Evolutionary conservation across 371 early-diverging fungal genomes (phyloP).

Genomic region (Lichtheimia corymbifera): DNA sequence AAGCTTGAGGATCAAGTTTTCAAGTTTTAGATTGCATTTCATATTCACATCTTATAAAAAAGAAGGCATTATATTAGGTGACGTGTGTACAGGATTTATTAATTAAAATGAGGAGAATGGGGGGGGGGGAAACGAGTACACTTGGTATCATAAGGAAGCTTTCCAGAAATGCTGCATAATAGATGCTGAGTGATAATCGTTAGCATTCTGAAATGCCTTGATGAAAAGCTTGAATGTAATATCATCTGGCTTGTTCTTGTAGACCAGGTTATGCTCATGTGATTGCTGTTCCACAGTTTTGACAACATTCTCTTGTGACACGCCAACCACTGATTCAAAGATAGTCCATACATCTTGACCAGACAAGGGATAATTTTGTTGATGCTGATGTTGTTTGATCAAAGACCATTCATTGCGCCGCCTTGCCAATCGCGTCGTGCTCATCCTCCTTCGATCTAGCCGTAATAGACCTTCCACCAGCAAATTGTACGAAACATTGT

Average conservation of each 20-base stretch:
- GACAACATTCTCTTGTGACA: slow-evolving; percentile 10
- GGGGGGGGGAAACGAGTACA: slow-evolving; percentile 3
- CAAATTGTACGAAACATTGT: slow-evolving; percentile 39
- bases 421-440: slow-evolving; percentile 11
- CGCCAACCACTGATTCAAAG: slow-evolving; percentile 34
- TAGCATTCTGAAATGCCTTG: slow-evolving; percentile 33
- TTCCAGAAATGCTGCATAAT: slow-evolving; percentile 11
- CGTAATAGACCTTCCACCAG: slow-evolving; percentile 40
- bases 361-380: slow-evolving; percentile 15
- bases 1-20: slow-evolving; percentile 88
- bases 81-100: background rate
- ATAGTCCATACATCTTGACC: slow-evolving; percentile 35
- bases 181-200: slow-evolving; percentile 29
- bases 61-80: background rate
- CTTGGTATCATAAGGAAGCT: slow-evolving; percentile 11
- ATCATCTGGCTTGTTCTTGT: slow-evolving; percentile 22
- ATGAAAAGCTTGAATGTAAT: slow-evolving; percentile 39
- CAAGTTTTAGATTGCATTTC: slow-evolving; percentile 71
- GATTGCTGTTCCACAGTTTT: background rate
- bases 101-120: slow-evolving; percentile 1
- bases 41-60: background rate
- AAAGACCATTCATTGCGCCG: slow-evolving; percentile 17
- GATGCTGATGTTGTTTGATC: slow-evolving; percentile 10
- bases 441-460: slow-evolving; percentile 20
- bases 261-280: background rate